These are phyloP conservation scores for Arabis hirsuta DNA, from an alignment of 345 rosid genomes.

Conservation along the genomic window DNA sequence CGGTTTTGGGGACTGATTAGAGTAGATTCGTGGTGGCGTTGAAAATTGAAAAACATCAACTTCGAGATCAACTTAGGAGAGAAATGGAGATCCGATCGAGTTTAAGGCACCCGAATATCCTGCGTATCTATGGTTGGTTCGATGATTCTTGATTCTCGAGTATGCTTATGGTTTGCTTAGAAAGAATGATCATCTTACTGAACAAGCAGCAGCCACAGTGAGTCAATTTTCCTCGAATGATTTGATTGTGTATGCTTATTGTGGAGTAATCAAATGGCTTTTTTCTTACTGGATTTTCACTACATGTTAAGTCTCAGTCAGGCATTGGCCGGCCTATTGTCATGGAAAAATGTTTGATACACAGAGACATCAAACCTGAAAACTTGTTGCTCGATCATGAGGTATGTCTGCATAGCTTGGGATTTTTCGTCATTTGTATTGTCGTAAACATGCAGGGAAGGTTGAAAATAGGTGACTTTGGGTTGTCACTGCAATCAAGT, in stretches of 20 bases:
- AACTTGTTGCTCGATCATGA: constrained; percentile 94
- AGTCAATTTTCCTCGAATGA: constrained; percentile 14
- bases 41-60: constrained; percentile 79
- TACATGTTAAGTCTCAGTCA: constrained; percentile 86
- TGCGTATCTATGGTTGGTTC: constrained; percentile 94
- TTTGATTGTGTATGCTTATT: background rate
- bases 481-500: constrained; percentile 96
- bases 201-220: constrained; percentile 84
- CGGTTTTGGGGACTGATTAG: constrained; percentile 33
- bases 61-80: constrained; percentile 81
- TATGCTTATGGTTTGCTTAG: constrained; percentile 76
- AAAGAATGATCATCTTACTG: constrained; percentile 62
- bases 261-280: background rate
- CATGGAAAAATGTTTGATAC: constrained; percentile 92
- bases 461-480: constrained; percentile 91
- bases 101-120: constrained; percentile 72
- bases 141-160: constrained; percentile 96
- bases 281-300: constrained; percentile 50
- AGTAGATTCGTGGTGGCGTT: constrained; percentile 79
- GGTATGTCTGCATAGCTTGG: constrained; percentile 46
- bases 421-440: background rate
- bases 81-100: constrained; percentile 89
- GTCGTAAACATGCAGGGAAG: constrained; percentile 62
- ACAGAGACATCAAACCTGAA: constrained; percentile 97
- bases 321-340: constrained; percentile 87